phyloP scores from a whole-genome alignment of 139 green algal species.

The Zygnema cylindricum region DNA sequence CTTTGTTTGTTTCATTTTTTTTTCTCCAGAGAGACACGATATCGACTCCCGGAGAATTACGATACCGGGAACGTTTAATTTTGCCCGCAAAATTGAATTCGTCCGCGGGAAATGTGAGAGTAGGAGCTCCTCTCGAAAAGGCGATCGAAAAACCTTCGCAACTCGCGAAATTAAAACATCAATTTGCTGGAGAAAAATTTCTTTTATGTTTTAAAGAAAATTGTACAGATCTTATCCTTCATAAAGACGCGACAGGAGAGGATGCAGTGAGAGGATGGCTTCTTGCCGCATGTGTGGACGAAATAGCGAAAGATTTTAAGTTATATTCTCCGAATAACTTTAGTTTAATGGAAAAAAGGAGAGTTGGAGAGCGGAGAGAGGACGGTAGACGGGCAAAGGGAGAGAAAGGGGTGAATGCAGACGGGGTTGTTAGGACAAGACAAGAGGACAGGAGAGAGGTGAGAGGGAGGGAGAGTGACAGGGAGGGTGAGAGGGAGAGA shows the following conservation, averaged over 20 bases:
- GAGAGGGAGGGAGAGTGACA: background rate
- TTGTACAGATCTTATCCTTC: constrained; percentile 52
- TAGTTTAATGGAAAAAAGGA: no score
- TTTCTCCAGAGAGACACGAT: constrained; percentile 25
- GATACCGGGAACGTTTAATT: constrained; percentile 35
- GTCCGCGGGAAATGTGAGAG: constrained; percentile 14
- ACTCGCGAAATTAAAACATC: background rate
- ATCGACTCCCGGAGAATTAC: constrained; percentile 8
- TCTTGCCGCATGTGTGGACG: constrained; percentile 29
- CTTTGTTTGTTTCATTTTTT: background rate
- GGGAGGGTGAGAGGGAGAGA: background rate
- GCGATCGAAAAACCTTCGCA: constrained; percentile 20
- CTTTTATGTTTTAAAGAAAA: constrained; percentile 33
- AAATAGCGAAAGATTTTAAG: background rate
- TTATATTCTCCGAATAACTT: background rate
- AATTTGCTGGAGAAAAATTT: constrained; percentile 38
- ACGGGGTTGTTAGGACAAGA: background rate
- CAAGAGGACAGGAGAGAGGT: background rate
- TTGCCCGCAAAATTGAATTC: background rate
- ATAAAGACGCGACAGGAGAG: constrained; percentile 40
- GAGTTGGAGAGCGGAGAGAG: background rate
- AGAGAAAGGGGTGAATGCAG: background rate
- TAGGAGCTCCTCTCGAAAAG: constrained; percentile 16
- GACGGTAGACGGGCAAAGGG: background rate
- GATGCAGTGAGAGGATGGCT: constrained; percentile 55